Conservation (phyloP, 331 rosid species). For the Arachis monticola region DNA sequence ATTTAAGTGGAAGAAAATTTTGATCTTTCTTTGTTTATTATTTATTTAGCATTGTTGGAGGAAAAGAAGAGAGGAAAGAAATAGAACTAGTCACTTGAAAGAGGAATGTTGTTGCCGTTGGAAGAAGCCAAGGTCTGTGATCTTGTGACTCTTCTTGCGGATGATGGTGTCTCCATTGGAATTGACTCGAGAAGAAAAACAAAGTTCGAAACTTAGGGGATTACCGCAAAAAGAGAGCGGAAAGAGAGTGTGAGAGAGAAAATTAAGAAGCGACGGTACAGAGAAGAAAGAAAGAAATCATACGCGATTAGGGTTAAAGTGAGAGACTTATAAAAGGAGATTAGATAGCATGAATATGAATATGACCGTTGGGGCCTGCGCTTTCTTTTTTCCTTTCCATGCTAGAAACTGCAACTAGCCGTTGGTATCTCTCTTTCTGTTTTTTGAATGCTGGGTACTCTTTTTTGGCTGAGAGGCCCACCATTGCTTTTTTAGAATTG, state of each 20-base stretch:
- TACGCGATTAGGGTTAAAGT: background rate
- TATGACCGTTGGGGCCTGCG: slow-evolving; percentile 86
- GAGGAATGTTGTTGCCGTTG: slow-evolving; percentile 48
- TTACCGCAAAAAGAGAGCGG: background rate
- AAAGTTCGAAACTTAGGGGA: slow-evolving; percentile 4
- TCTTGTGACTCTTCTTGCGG: slow-evolving; percentile 79
- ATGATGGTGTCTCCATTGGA: slow-evolving; percentile 91
- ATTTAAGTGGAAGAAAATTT: background rate
- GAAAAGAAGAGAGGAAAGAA: background rate
- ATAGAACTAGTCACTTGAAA: slow-evolving; percentile 64
- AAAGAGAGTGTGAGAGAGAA: background rate
- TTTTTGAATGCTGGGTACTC: slow-evolving; percentile 9
- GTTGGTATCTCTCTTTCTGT: slow-evolving; percentile 41
- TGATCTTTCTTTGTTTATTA: background rate
- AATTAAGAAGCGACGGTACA: background rate
- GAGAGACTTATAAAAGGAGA: slow-evolving; percentile 48
- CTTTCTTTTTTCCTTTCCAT: slow-evolving; percentile 6
- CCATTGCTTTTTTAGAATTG: too few relatives aligned
- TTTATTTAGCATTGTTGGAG: too few relatives aligned
- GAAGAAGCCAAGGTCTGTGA: slow-evolving; percentile 55
- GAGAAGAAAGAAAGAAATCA: background rate
- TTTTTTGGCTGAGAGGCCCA: slow-evolving; percentile 30
- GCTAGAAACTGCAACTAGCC: slow-evolving; percentile 65
- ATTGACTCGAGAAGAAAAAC: slow-evolving; percentile 18
- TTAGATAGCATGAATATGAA: slow-evolving; percentile 8